These are phyloP conservation scores for Escovopsis sp. DNA, from an alignment of 2,329 filamentous ascomycete genomes.

Conservation along the genomic window DNA sequence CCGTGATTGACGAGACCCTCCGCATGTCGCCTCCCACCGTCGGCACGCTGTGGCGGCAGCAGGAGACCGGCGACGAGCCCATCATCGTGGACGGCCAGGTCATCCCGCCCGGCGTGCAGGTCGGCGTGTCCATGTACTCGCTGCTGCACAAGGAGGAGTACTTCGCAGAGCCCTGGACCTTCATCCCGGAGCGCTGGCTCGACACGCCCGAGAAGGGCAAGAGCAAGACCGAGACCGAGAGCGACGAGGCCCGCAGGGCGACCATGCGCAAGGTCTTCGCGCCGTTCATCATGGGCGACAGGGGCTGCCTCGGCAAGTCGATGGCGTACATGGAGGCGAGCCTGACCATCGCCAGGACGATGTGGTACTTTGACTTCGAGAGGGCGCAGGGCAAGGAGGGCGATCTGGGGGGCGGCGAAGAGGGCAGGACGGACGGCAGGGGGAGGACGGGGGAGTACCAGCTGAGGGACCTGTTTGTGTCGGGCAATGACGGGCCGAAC, in stretches of 20 bases:
- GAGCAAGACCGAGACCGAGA: not conserved
- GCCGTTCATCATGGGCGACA: not conserved
- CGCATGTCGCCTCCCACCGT: slow-evolving; percentile 1
- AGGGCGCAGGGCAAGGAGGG: not conserved
- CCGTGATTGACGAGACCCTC: slow-evolving; percentile 15
- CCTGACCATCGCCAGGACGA: not conserved
- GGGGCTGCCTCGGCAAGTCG: not conserved
- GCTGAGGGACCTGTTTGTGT: not conserved
- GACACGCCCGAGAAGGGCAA: slow-evolving; percentile 1
- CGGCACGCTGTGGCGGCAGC: slow-evolving; percentile 2
- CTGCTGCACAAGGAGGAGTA: slow-evolving; percentile 3
- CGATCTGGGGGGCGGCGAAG: not conserved
- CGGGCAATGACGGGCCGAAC: not conserved
- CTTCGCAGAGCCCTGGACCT: slow-evolving; percentile 1
- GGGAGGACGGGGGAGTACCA: not conserved
- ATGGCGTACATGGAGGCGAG: slow-evolving; percentile 1
- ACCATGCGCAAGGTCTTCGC: not conserved
- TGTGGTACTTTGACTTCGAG: slow-evolving; percentile 1
- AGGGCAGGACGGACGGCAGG: not conserved
- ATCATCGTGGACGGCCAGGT: slow-evolving; percentile 4
- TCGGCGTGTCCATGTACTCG: slow-evolving; percentile 1
- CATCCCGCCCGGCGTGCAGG: slow-evolving; percentile 1
- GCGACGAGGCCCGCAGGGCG: not conserved
- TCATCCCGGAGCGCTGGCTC: slow-evolving; percentile 5
- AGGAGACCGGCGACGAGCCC: not conserved